Evolutionary conservation across 768 basidiomycete genomes (phyloP), one percentile per base, ranked within the genome.

Genomic region (Zangia roseola): DNA sequence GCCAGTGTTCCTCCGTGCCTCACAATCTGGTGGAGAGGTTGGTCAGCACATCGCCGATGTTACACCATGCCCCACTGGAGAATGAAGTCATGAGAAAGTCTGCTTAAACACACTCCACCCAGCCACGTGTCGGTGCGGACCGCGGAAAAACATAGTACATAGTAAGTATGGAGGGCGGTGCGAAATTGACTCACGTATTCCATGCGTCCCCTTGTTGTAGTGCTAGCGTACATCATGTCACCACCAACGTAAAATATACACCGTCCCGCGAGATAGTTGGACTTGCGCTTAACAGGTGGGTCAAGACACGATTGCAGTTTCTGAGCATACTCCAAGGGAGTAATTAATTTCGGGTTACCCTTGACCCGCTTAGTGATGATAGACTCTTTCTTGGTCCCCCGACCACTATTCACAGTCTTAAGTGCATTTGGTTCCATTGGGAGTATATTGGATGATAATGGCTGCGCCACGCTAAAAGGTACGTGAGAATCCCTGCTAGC

Each of bases 161-260:
- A 39, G 33, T 20, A 6, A 25, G 37, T 35, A 17, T 13, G 44
- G 30, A 43, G 19, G 43, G 41, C 38, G 16, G 21, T 42, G 10
- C 1, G 26, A 43, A 26, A 6, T 38, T 37, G n/a, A 71, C 83
- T 57, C 69, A 87, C 86, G 31, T 81, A 63, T 13, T 80, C 73
- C 82, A 88, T 85, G 51, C 78, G 74, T 14, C 71, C 72, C 38
- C 75, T 75, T 4, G 84, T 87, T 38, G 60, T 60, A 31, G 71
- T 67, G 21, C 76, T 71, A 2, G 83, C 83, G 47, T 70, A 74
- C 21, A 61, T 70, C 72, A 76, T 73, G 62, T 88, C 86, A 6
- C 75, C 80, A 24, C 82, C 82, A 30, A 71, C 65, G 56, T 82
- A 86, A 58, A 79, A 81, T 26, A 88, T 78, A 40, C 65, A 69